Percentiles rank a stretch among this genome's conserved stretches.
phyloP scores from a whole-genome alignment of 768 basidiomycete genomes.

The Mycena olivaceomarginata region DNA sequence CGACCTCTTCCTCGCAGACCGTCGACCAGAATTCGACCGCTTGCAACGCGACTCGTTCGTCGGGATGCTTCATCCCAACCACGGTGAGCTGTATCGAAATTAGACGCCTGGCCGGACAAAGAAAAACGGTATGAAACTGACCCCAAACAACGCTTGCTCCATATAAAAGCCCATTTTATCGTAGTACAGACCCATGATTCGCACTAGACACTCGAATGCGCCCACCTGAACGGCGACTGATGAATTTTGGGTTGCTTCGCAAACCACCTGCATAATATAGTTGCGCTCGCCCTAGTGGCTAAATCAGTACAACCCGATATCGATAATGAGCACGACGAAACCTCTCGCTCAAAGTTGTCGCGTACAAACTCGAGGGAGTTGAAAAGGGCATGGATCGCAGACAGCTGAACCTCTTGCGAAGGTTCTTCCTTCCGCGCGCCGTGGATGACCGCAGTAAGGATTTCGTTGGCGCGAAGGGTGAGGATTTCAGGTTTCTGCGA shows the following conservation, averaged over 20 bases:
- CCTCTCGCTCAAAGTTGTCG: slow-evolving; percentile 98
- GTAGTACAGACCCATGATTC: slow-evolving; percentile 98
- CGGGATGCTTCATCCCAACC: slow-evolving; percentile 96
- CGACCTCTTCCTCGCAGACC: slow-evolving; percentile 98
- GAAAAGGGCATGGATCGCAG: slow-evolving; percentile 93
- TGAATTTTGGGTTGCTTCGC: slow-evolving; percentile 95
- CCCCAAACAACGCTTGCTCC: slow-evolving; percentile 98
- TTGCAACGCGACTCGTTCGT: slow-evolving; percentile 95
- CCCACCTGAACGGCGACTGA: slow-evolving; percentile 92
- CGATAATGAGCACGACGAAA: slow-evolving; percentile 58
- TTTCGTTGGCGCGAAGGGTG: slow-evolving; percentile 94
- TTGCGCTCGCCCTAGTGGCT: slow-evolving; percentile 92
- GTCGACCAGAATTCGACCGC: slow-evolving; percentile 99
- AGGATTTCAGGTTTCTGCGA: slow-evolving; percentile 95
- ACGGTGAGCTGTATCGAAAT: slow-evolving; percentile 84
- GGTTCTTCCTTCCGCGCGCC: slow-evolving; percentile 98
- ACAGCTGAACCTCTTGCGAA: slow-evolving; percentile 91
- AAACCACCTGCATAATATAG: slow-evolving; percentile 99
- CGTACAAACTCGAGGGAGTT: slow-evolving; percentile 98
- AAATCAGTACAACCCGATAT: slow-evolving; percentile 38
- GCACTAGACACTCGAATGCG: slow-evolving; percentile 95
- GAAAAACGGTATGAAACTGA: slow-evolving; percentile 62
- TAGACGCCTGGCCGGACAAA: slow-evolving; percentile 26
- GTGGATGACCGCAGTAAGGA: slow-evolving; percentile 98
- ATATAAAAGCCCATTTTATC: slow-evolving; percentile 99